phyloP scores from a whole-genome alignment of 2,329 filamentous ascomycete genomes.

The Epichloe coenophiala region DNA sequence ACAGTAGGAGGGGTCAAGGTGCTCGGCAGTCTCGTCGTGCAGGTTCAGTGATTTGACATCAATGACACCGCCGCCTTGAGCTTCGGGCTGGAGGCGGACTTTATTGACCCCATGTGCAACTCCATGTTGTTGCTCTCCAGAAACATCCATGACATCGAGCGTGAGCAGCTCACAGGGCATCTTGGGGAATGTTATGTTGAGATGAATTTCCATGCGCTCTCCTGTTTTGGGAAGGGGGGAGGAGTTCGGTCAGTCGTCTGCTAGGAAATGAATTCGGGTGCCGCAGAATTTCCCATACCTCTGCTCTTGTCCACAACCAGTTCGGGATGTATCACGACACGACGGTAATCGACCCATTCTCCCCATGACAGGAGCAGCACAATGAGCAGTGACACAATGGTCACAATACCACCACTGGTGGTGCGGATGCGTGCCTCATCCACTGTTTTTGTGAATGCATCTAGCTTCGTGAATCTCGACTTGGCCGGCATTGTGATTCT shows the following conservation, averaged over 20 bases:
- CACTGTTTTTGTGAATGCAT: slow-evolving; percentile 98
- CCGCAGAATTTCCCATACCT: slow-evolving; percentile 41
- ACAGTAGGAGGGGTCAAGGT: slow-evolving; percentile 86
- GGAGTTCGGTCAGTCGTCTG: slow-evolving; percentile 10
- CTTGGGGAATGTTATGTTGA: slow-evolving; percentile 91
- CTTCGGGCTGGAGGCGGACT: slow-evolving; percentile 60
- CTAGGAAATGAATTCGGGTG: background rate
- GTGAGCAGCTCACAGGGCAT: slow-evolving; percentile 92
- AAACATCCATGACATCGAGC: slow-evolving; percentile 98
- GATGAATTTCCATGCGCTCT: slow-evolving; percentile 97
- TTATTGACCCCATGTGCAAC: slow-evolving; percentile 89
- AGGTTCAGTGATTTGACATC: slow-evolving; percentile 56
- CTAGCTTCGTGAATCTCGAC: slow-evolving; percentile 88
- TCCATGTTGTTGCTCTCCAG: slow-evolving; percentile 89
- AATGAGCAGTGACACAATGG: slow-evolving; percentile 75
- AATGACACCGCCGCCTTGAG: slow-evolving; percentile 64
- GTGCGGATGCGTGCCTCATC: slow-evolving; percentile 95
- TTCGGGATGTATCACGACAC: slow-evolving; percentile 77
- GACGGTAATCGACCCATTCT: slow-evolving; percentile 90
- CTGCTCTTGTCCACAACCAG: slow-evolving; percentile 91
- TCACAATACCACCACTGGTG: slow-evolving; percentile 89
- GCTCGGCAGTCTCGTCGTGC: slow-evolving; percentile 51
- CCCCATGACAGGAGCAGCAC: slow-evolving; percentile 84
- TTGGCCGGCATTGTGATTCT: slow-evolving; percentile 63
- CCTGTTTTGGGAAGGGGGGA: slow-evolving; percentile 45